These are phyloP conservation scores for Scutellaria baicalensis DNA, from an alignment of 257 asterid species.

Conservation along the genomic window DNA sequence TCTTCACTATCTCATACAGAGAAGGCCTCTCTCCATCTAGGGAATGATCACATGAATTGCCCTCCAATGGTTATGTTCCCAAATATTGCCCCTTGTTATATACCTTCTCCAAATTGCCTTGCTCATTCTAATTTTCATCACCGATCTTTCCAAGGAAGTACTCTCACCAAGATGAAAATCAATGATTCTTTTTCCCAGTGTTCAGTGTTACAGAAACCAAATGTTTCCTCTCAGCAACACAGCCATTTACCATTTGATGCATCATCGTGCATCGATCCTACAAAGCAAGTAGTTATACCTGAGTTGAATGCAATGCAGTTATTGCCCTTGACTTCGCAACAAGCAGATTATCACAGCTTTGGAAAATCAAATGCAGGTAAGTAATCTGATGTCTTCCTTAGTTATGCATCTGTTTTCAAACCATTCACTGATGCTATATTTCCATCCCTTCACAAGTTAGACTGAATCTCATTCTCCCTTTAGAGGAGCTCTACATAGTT, in stretches of 20 bases:
- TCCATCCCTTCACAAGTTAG: background rate
- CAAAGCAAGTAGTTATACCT: background rate
- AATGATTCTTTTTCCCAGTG: constrained; percentile 11
- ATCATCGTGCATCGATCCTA: background rate
- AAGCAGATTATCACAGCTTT: background rate
- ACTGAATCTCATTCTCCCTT: background rate
- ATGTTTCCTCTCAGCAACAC: constrained; percentile 10
- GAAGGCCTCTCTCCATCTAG: background rate
- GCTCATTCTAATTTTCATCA: constrained; percentile 11
- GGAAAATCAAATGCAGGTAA: constrained; percentile 14
- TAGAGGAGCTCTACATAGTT: background rate
- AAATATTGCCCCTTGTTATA: background rate
- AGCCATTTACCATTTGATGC: background rate
- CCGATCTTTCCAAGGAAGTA: constrained; percentile 1
- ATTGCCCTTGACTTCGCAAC: background rate
- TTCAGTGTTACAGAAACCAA: constrained; percentile 29
- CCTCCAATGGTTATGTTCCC: constrained; percentile 10
- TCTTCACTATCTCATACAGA: constrained; percentile 10
- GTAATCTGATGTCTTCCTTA: background rate
- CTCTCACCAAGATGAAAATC: constrained; percentile 8
- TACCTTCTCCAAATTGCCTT: constrained; percentile 12
- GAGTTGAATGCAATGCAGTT: background rate
- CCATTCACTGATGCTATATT: too few relatives aligned
- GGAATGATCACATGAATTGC: constrained; percentile 6
- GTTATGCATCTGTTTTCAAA: background rate